Conservation (phyloP, 306 rosid species). For the Fragaria ananassa region DNA sequence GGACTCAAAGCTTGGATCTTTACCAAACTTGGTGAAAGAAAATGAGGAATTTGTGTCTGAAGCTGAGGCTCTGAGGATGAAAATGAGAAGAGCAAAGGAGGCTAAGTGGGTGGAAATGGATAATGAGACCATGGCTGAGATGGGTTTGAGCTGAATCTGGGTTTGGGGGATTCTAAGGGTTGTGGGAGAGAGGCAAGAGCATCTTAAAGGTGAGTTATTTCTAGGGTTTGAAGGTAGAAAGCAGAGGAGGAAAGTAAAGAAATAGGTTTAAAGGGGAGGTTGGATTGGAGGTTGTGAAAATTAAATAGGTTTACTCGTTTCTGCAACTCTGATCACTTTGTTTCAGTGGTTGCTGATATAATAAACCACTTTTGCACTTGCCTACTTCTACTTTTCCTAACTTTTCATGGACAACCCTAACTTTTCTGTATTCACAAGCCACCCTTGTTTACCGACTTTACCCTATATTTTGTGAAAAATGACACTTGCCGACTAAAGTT, state of each 20-base stretch:
- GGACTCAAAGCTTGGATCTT: constrained; percentile 52
- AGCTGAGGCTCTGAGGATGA: constrained; percentile 46
- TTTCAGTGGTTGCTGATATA: constrained; percentile 51
- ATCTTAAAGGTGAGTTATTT: constrained; percentile 29
- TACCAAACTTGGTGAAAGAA: constrained; percentile 52
- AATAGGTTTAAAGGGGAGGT: constrained; percentile 45
- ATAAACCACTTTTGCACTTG: constrained; percentile 32
- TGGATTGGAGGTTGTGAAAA: constrained; percentile 71
- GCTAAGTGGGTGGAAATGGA: constrained; percentile 34
- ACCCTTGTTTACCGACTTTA: neutral
- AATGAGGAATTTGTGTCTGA: constrained; percentile 47
- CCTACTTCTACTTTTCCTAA: constrained; percentile 17
- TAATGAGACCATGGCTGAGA: constrained; percentile 58
- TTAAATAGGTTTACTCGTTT: constrained; percentile 54
- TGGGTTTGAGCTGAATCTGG: constrained; percentile 50
- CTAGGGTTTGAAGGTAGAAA: constrained; percentile 64
- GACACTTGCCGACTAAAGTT: neutral
- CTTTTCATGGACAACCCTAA: constrained; percentile 8
- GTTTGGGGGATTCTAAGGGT: constrained; percentile 29
- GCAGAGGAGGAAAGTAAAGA: constrained; percentile 62
- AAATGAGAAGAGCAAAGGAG: constrained; percentile 34
- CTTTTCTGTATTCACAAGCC: neutral
- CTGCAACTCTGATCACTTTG: constrained; percentile 45
- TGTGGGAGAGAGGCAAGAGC: constrained; percentile 47
- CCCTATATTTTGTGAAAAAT: neutral